Evolutionary conservation across 2,329 filamentous ascomycete genomes (phyloP).

Genomic region (Xylariomycetidae sp.): DNA sequence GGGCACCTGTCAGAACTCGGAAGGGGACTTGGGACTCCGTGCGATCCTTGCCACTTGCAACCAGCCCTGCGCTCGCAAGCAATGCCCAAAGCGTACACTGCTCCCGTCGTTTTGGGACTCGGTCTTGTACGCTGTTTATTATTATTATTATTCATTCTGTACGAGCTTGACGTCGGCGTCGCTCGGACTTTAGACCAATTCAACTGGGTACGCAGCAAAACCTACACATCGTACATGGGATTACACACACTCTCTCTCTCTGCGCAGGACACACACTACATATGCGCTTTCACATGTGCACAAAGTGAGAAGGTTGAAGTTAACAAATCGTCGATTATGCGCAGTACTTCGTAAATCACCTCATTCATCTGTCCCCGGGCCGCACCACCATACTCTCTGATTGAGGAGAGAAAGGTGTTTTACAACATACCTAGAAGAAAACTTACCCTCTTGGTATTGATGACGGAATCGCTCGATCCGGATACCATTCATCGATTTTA

Average conservation of each 20-base stretch:
- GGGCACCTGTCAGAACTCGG: slow-evolving; percentile 3
- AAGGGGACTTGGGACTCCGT: slow-evolving; percentile 9
- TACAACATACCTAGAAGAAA: too few species aligned
- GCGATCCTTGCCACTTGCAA: slow-evolving; percentile 9
- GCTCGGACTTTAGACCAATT: too few species aligned
- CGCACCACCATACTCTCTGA: too few species aligned
- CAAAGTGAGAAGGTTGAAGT: background rate
- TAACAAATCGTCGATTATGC: background rate
- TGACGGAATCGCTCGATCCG: too few species aligned
- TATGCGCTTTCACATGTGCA: background rate
- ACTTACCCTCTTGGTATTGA: too few species aligned
- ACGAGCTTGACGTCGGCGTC: background rate
- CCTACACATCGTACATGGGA: background rate
- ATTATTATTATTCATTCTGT: slow-evolving; percentile 1
- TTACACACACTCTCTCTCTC: background rate
- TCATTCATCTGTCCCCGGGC: too few species aligned
- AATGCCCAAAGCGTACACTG: slow-evolving; percentile 13
- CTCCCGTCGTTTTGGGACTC: slow-evolving; percentile 3
- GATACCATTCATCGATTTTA: too few species aligned
- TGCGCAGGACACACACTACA: slow-evolving; percentile 1
- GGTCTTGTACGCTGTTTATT: too few species aligned
- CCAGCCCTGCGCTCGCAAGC: slow-evolving; percentile 13
- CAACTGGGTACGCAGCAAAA: background rate
- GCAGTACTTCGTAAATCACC: too few species aligned
- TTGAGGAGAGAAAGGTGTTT: too few species aligned